These are phyloP conservation scores for Odontarrhena argentea DNA, from an alignment of 345 rosid species.

Conservation along the genomic window DNA sequence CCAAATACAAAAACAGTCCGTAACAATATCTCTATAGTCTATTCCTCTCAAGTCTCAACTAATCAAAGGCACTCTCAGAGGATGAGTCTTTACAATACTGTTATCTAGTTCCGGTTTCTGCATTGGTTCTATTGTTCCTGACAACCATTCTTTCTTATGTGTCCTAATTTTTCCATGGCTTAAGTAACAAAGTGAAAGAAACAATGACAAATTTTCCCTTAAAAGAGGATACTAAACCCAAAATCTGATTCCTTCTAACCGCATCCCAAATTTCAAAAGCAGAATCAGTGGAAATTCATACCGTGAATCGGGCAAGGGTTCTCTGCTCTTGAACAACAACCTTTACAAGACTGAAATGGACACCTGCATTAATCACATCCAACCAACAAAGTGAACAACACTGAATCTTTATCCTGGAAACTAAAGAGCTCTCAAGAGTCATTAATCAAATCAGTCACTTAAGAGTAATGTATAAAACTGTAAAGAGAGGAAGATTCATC, in stretches of 20 bases:
- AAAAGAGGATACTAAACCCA: background rate
- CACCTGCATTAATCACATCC: constrained; percentile 61
- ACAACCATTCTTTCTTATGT: background rate
- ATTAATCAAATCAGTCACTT: too few species aligned
- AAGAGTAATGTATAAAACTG: too few species aligned
- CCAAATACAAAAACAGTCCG: constrained; percentile 13
- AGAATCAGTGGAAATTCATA: constrained; percentile 34
- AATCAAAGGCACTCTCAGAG: background rate
- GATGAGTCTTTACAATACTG: background rate
- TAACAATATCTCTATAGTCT: constrained; percentile 5
- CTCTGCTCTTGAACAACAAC: constrained; percentile 92
- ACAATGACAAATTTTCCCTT: background rate
- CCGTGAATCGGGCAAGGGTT: constrained; percentile 97
- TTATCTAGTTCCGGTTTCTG: constrained; percentile 1
- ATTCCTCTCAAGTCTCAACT: background rate
- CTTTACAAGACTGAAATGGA: constrained; percentile 92
- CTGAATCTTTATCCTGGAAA: background rate
- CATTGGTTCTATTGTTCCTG: background rate
- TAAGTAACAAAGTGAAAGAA: constrained; percentile 3
- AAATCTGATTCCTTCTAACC: background rate
- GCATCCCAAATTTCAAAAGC: background rate
- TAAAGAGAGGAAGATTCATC: too few species aligned
- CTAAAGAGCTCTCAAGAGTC: background rate
- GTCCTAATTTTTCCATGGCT: background rate
- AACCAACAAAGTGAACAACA: constrained; percentile 14